Conservation (phyloP, 2,329 filamentous ascomycete genomes). For the Fusarium cicatricum region DNA sequence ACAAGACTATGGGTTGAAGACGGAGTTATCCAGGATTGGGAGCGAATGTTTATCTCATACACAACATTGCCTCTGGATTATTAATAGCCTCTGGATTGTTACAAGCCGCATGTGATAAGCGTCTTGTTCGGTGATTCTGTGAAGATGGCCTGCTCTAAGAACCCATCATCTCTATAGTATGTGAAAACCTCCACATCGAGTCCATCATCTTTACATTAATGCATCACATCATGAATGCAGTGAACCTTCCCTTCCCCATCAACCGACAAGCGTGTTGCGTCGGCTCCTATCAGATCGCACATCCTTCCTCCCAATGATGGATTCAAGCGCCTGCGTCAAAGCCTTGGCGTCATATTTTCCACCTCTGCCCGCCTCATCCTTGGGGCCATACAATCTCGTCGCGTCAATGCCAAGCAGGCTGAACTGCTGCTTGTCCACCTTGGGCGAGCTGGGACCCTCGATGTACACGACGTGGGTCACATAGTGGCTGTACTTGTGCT, state of each 20-base stretch:
- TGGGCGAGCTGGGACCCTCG: slow-evolving; percentile 73
- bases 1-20: too few relatives aligned
- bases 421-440: slow-evolving; percentile 72
- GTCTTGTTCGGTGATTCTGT: too few relatives aligned
- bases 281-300: slow-evolving; percentile 49
- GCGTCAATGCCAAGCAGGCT: slow-evolving; percentile 76
- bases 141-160: too few relatives aligned
- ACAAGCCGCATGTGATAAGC: neutral
- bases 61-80: neutral
- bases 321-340: slow-evolving; percentile 77
- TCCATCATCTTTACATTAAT: neutral
- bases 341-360: slow-evolving; percentile 79
- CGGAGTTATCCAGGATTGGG: too few relatives aligned
- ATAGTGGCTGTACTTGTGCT: slow-evolving; percentile 68
- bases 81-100: too few relatives aligned
- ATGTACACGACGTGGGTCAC: slow-evolving; percentile 87
- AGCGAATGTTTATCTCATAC: slow-evolving; percentile 27
- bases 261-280: slow-evolving; percentile 55
- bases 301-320: slow-evolving; percentile 71
- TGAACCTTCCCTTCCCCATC: slow-evolving; percentile 1
- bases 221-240: too few relatives aligned
- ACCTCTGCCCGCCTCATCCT: slow-evolving; percentile 51
- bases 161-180: too few relatives aligned
- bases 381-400: slow-evolving; percentile 78
- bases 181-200: too few relatives aligned